Evolutionary conservation across 352 stramenopile species (phyloP).

Genomic region (Saprolegnia diclina): DNA sequence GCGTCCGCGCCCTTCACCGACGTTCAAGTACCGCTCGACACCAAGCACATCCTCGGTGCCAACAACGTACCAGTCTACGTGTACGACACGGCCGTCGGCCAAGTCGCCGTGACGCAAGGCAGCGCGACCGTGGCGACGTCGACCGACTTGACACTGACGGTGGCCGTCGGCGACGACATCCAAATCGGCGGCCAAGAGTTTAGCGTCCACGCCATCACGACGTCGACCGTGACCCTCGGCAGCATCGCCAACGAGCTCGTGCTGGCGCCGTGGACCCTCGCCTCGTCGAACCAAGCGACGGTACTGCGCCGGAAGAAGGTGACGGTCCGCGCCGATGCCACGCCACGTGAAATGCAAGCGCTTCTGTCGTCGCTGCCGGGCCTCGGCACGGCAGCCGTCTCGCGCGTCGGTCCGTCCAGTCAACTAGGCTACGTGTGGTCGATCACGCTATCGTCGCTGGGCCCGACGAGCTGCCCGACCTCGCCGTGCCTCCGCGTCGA

Average conservation of each 20-base stretch:
- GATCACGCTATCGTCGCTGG: conserved; percentile 65
- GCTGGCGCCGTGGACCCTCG: conserved; percentile 37
- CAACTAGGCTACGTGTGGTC: conserved; percentile 58
- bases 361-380: conserved; percentile 44
- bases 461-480: conserved; percentile 40
- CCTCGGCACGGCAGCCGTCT: conserved; percentile 49
- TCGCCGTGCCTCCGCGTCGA: conserved; percentile 58
- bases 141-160: conserved; percentile 35
- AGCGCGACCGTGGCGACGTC: conserved; percentile 39
- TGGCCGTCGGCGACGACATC: conserved; percentile 45
- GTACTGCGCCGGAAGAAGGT: conserved; percentile 65
- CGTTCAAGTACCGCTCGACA: conserved; percentile 50
- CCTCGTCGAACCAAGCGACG: conserved; percentile 44
- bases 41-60: conserved; percentile 56
- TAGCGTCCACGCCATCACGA: conserved; percentile 34
- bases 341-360: conserved; percentile 45
- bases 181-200: conserved; percentile 53
- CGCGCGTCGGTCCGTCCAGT: conserved; percentile 47
- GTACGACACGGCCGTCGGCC: conserved; percentile 59
- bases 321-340: conserved; percentile 42
- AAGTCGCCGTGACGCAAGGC: conserved; percentile 42
- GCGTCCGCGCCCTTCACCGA: conserved; percentile 63
- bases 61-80: conserved; percentile 35
- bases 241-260: conserved; percentile 28
- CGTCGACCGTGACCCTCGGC: conserved; percentile 35